phyloP scores from a whole-genome alignment of 768 basidiomycete species.

The Mycena alexandri region DNA sequence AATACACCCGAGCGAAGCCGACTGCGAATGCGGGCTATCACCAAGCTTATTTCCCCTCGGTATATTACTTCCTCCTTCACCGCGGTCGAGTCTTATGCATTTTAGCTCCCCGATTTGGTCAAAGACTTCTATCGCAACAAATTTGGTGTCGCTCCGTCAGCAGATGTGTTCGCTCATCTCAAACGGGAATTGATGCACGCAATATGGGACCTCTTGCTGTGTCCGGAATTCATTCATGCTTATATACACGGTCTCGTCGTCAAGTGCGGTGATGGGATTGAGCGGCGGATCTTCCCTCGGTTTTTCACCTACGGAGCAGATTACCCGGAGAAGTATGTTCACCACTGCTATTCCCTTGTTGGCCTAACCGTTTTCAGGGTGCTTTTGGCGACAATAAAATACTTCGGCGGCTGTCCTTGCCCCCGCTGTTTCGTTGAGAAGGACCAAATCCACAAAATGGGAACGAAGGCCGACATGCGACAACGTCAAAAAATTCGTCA shows the following conservation, averaged over 20 bases:
- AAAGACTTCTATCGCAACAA: conserved; percentile 38
- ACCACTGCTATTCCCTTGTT: not conserved
- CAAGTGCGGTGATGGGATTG: conserved; percentile 43
- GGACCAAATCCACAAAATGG: conserved; percentile 32
- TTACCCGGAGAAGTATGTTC: conserved; percentile 49
- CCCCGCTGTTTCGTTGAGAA: conserved; percentile 41
- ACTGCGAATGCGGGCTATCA: conserved; percentile 44
- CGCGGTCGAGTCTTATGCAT: not conserved
- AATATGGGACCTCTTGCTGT: conserved; percentile 42
- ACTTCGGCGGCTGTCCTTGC: conserved; percentile 38
- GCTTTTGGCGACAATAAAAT: conserved; percentile 31
- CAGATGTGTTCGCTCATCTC: conserved; percentile 41
- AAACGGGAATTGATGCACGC: conserved; percentile 46
- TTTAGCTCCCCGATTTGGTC: conserved; percentile 42
- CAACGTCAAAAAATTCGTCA: conserved; percentile 7
- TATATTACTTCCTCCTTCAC: conserved; percentile 27
- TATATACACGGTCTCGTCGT: conserved; percentile 43
- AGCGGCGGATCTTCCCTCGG: conserved; percentile 41
- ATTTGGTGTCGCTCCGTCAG: conserved; percentile 29
- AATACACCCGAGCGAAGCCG: conserved; percentile 46
- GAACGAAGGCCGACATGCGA: conserved; percentile 34
- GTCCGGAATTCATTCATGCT: conserved; percentile 42
- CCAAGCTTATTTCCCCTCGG: conserved; percentile 49
- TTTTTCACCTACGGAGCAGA: conserved; percentile 48
- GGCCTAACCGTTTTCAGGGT: conserved; percentile 28